phyloP scores from a whole-genome alignment of 2,329 filamentous ascomycete genomes.

The Pseudogymnoascus sp. region DNA sequence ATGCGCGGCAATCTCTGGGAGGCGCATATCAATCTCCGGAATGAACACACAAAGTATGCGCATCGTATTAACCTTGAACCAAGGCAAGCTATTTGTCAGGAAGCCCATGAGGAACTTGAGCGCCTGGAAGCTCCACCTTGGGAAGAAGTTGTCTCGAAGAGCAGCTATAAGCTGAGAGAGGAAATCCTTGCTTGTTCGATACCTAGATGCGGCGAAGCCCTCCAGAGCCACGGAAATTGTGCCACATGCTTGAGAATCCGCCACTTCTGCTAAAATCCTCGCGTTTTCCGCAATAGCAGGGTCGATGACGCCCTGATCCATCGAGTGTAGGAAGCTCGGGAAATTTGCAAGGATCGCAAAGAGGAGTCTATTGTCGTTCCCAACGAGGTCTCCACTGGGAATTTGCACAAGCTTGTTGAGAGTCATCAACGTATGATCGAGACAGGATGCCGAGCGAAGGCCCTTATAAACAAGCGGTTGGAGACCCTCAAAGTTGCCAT shows the following conservation, averaged over 20 bases:
- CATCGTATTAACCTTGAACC: constrained; percentile 92
- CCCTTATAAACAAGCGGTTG: constrained; percentile 86
- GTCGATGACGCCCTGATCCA: constrained; percentile 57
- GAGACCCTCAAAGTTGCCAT: constrained; percentile 78
- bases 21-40: constrained; percentile 86
- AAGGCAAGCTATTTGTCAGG: constrained; percentile 77
- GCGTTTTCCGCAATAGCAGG: constrained; percentile 53
- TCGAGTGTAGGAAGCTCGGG: constrained; percentile 70
- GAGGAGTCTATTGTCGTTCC: constrained; percentile 71
- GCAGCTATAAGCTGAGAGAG: constrained; percentile 64
- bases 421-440: constrained; percentile 67
- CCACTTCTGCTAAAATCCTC: constrained; percentile 60
- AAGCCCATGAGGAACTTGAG: constrained; percentile 86
- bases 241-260: constrained; percentile 61
- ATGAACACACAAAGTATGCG: constrained; percentile 77
- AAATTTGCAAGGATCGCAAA: constrained; percentile 89
- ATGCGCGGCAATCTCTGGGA: constrained; percentile 79
- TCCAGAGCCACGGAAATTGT: constrained; percentile 61
- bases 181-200: constrained; percentile 65
- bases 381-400: constrained; percentile 72
- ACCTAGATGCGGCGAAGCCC: constrained; percentile 59
- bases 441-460: constrained; percentile 73
- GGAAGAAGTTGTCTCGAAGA: constrained; percentile 70
- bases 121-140: constrained; percentile 72
- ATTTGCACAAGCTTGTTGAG: constrained; percentile 72